Conservation (phyloP, 2,329 filamentous ascomycete genomes). For the Hypoxylon sp. region DNA sequence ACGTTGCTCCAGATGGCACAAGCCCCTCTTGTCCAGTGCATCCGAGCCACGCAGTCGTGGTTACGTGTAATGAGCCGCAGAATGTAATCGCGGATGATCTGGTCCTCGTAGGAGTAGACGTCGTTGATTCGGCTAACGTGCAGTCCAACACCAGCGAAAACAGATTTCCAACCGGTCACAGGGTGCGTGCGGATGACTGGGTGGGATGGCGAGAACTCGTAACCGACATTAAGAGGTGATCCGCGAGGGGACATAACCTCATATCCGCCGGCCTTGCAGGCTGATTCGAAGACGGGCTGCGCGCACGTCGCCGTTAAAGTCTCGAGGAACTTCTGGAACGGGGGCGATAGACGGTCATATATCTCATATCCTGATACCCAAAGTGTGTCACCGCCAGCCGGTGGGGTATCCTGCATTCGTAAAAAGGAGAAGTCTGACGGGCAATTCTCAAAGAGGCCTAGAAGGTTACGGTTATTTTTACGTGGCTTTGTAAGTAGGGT, state of each 20-base stretch:
- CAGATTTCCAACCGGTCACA: conserved; percentile 70
- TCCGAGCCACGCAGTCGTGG: conserved; percentile 57
- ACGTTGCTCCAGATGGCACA: conserved; percentile 58
- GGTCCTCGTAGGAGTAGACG: conserved; percentile 54
- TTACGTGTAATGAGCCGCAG: conserved; percentile 55
- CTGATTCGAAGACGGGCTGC: conserved; percentile 56
- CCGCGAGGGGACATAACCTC: conserved; percentile 61
- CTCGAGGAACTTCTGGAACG: conserved; percentile 63
- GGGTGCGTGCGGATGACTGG: conserved; percentile 72
- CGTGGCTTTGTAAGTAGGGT: too few species aligned
- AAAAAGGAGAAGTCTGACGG: conserved; percentile 53
- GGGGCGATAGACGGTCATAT: conserved; percentile 61
- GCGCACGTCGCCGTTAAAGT: conserved; percentile 60
- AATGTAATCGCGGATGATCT: conserved; percentile 55
- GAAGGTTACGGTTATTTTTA: background rate
- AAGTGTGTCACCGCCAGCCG: conserved; percentile 56
- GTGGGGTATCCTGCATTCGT: conserved; percentile 50
- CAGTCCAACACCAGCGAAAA: conserved; percentile 51
- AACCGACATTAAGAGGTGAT: conserved; percentile 65
- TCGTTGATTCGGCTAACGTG: conserved; percentile 56
- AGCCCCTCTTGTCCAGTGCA: conserved; percentile 56
- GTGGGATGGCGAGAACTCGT: conserved; percentile 63
- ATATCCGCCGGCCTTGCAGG: conserved; percentile 55
- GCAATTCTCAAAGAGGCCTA: conserved; percentile 52
- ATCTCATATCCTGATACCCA: conserved; percentile 60